Conservation (phyloP, 2,329 filamentous ascomycete genomes). For the Aspergillus persii region DNA sequence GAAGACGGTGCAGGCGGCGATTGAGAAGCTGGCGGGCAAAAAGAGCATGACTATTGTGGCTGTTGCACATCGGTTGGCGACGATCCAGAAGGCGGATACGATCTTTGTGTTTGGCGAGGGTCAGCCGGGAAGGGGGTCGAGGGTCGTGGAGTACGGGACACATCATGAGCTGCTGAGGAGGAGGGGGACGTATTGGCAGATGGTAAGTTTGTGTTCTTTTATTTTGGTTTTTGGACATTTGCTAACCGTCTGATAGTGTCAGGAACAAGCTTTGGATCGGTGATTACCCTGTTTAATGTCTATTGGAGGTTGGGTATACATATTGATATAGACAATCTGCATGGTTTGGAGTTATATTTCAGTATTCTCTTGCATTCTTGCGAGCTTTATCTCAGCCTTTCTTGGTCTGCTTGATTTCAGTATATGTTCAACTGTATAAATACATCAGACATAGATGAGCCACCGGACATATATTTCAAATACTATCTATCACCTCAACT, state of each 20-base stretch:
- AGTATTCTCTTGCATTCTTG: too few relatives aligned
- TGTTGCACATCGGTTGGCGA: constrained; percentile 74
- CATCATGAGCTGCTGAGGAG: constrained; percentile 56
- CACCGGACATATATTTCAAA: too few relatives aligned
- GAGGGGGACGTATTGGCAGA: constrained; percentile 53
- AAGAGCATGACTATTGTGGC: constrained; percentile 65
- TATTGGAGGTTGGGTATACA: too few relatives aligned
- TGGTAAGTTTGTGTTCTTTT: constrained; percentile 41
- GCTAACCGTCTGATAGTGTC: neutral
- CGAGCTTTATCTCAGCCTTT: too few relatives aligned
- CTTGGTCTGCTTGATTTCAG: too few relatives aligned
- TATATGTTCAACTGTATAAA: too few relatives aligned
- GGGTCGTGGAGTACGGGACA: constrained; percentile 58
- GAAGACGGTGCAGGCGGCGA: constrained; percentile 64
- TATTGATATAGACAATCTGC: too few relatives aligned
- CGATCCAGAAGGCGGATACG: constrained; percentile 74
- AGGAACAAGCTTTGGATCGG: neutral
- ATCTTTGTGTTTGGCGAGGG: constrained; percentile 75
- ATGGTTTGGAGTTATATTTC: too few relatives aligned
- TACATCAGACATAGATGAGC: too few relatives aligned
- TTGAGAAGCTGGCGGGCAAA: constrained; percentile 59
- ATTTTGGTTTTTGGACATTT: neutral
- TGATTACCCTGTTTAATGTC: neutral
- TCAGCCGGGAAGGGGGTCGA: constrained; percentile 28
- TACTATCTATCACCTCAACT: too few relatives aligned